Percentiles rank a stretch among this genome's conserved stretches.
Conservation (phyloP, 176 grass and related monocot genomes). For the Eragrostis nindensis region DNA sequence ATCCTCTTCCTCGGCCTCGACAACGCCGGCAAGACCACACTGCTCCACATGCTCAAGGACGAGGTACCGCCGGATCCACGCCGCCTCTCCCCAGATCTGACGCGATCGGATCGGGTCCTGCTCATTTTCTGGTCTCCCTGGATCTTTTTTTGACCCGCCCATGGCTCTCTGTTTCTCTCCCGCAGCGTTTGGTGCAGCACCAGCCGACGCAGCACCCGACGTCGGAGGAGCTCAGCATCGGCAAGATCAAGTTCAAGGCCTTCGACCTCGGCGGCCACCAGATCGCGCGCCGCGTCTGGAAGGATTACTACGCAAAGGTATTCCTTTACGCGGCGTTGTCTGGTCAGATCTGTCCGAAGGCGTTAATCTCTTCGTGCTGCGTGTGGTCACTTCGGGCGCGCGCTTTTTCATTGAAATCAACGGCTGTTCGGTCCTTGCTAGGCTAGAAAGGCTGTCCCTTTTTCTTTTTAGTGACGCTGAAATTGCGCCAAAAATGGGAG, state of each 20-base stretch:
- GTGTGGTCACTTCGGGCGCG: background rate
- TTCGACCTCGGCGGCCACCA: constrained; percentile 80
- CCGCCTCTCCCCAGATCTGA: constrained; percentile 16
- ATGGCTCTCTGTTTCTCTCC: background rate
- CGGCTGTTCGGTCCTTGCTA: background rate
- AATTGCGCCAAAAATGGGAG: background rate
- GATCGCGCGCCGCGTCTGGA: constrained; percentile 82
- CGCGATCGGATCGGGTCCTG: background rate
- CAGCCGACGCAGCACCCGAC: constrained; percentile 81
- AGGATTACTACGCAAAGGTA: constrained; percentile 81
- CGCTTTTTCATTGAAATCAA: background rate
- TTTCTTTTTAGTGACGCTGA: background rate
- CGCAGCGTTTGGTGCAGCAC: constrained; percentile 77
- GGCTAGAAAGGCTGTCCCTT: background rate
- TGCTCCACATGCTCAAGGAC: constrained; percentile 83
- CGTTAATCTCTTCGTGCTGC: constrained; percentile 6
- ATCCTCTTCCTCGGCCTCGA: constrained; percentile 85
- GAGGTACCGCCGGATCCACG: constrained; percentile 44
- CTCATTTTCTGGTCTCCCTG: background rate
- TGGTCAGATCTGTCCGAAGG: constrained; percentile 15
- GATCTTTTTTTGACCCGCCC: constrained; percentile 5
- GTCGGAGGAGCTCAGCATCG: constrained; percentile 86
- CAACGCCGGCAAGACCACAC: constrained; percentile 78
- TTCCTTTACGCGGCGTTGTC: background rate
- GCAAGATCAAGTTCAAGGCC: constrained; percentile 85